Base-by-base conservation (phyloP, 306 rosid genomes). In the Rosa rugosa region DNA sequence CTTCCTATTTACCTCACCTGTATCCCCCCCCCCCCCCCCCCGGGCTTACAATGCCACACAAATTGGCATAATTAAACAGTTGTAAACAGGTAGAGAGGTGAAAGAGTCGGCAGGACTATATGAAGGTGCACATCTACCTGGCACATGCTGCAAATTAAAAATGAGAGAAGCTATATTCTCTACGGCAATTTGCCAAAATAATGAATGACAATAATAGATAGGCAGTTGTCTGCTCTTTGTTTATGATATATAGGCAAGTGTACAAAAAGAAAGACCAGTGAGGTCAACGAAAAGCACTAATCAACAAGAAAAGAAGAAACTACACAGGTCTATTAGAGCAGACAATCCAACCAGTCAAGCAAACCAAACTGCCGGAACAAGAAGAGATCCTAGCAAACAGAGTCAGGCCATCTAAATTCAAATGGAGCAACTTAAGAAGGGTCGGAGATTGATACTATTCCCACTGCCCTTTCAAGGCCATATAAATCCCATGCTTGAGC, bases 401-500 rank as follows among this genome's bases (percentile, higher is more conserved):
- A 54, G 60, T 54, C 25, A 18, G 23, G 8, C 23, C 23, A 8
- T 53, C 65, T 3, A 9, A 59, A 20, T 22, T 56, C 25, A 12
- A 22, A 27, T 77, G 76, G 84, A 25, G 83, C 42, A 72, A 13
- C 5, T 60, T 60, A 9, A n/a, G 31, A 63, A 51, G 5, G 73
- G 78, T 2, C 34, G 54, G 46, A 54, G 76, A 11, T 8, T 83
- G 62, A 34, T 54, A 41, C 18, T 83, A 7, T 76, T 80, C 13
- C 84, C 78, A 34, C 46, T 53, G 0, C 81, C 84, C 0, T 6
- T 44, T 25, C 76, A 80, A 80, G 86, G 81, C 49, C 84, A 76
- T 62, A 72, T 72, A 17, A 71, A 53, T 42, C 84, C 81, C 0
- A 83, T 76, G 84, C 72, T 84, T 71, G 67, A 83, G 42, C 86